Conservation (phyloP, 2,329 filamentous ascomycete species). For the Colletotrichum scovillei region DNA sequence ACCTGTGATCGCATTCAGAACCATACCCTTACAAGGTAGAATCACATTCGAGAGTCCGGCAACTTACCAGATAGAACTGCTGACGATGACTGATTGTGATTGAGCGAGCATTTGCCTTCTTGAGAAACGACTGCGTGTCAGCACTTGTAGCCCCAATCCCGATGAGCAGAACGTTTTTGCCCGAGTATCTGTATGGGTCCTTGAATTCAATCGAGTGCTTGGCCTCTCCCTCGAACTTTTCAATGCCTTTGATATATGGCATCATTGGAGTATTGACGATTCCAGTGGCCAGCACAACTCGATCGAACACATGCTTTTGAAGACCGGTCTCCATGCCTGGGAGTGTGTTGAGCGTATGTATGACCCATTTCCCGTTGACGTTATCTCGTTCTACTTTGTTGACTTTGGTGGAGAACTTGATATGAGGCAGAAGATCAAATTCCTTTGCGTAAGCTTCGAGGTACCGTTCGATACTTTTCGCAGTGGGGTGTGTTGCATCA, state of each 20-base stretch:
- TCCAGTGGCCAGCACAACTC: slow-evolving; percentile 31
- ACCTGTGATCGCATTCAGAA: background rate
- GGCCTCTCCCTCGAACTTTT: slow-evolving; percentile 35
- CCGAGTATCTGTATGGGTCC: slow-evolving; percentile 26
- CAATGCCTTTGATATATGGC: slow-evolving; percentile 28
- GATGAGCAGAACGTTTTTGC: slow-evolving; percentile 75
- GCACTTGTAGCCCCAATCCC: slow-evolving; percentile 83
- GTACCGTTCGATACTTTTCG: slow-evolving; percentile 46
- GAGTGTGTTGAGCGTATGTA: background rate
- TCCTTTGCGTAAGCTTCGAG: slow-evolving; percentile 53
- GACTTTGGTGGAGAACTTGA: slow-evolving; percentile 36
- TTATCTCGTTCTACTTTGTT: slow-evolving; percentile 24
- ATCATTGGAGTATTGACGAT: slow-evolving; percentile 24
- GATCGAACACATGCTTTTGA: slow-evolving; percentile 19
- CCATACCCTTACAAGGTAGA: background rate
- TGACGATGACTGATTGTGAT: slow-evolving; percentile 33
- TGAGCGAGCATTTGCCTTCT: slow-evolving; percentile 20
- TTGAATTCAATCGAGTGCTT: slow-evolving; percentile 36
- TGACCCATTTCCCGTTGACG: background rate
- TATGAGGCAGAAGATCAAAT: slow-evolving; percentile 48
- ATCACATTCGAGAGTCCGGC: background rate
- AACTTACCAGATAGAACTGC: slow-evolving; percentile 22
- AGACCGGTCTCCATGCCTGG: background rate
- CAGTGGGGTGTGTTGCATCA: slow-evolving; percentile 40
- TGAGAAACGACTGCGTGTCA: slow-evolving; percentile 57